Evolutionary conservation across 768 basidiomycete species (phyloP).

Genomic region (Hericium erinaceus): DNA sequence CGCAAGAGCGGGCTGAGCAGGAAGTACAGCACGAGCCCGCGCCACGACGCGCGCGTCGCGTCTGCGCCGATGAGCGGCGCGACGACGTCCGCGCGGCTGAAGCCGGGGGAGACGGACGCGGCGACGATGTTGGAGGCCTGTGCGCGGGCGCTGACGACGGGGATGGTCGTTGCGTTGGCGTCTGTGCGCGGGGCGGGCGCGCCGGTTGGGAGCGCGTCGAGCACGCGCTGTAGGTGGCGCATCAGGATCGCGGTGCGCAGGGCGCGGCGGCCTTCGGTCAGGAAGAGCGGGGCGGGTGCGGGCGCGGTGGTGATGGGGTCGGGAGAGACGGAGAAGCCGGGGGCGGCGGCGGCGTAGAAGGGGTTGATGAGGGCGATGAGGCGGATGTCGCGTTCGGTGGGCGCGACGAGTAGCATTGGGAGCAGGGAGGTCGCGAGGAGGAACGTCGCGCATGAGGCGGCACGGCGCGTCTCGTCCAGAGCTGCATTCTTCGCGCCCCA

Average conservation of each 20-base stretch:
- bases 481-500: slow-evolving; percentile 21
- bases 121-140: slow-evolving; percentile 71
- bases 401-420: slow-evolving; percentile 71
- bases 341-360: slow-evolving; percentile 76
- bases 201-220: slow-evolving; percentile 69
- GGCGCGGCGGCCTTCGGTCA: slow-evolving; percentile 57
- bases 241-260: slow-evolving; percentile 56
- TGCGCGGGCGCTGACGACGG: slow-evolving; percentile 30
- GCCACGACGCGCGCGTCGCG: slow-evolving; percentile 27
- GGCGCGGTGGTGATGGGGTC: slow-evolving; percentile 15
- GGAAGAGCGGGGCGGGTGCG: slow-evolving; percentile 24
- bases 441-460: slow-evolving; percentile 60
- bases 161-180: slow-evolving; percentile 19
- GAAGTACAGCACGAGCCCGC: slow-evolving; percentile 51
- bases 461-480: slow-evolving; percentile 34
- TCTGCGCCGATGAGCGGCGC: slow-evolving; percentile 45
- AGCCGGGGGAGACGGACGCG: slow-evolving; percentile 65
- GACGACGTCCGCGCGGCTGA: slow-evolving; percentile 63
- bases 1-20: slow-evolving; percentile 57
- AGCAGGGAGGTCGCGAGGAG: slow-evolving; percentile 71
- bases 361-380: slow-evolving; percentile 82
- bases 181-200: slow-evolving; percentile 40
- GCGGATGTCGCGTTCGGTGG: slow-evolving; percentile 85
- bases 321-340: slow-evolving; percentile 27
- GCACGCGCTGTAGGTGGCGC: slow-evolving; percentile 73